Evolutionary conservation across 768 basidiomycete species (phyloP).

Genomic region (Tylopilus balloui): DNA sequence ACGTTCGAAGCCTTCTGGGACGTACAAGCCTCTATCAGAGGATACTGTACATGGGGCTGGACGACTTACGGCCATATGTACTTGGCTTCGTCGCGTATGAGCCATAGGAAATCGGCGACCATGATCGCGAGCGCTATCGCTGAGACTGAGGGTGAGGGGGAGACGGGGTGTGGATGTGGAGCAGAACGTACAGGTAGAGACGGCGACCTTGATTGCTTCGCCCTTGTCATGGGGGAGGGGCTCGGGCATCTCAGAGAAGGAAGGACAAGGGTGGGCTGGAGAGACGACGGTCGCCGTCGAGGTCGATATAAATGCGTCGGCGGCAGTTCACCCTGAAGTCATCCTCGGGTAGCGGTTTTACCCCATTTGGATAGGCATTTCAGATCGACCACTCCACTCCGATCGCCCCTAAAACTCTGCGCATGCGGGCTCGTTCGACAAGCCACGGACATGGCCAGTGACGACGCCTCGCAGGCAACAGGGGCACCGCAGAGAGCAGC

Average conservation of each 20-base stretch:
- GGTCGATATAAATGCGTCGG: conserved; percentile 1
- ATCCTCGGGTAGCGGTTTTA: neutral
- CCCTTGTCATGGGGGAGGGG: neutral
- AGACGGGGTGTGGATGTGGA: neutral
- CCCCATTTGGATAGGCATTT: neutral
- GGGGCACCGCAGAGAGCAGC: too few relatives aligned
- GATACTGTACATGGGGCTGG: neutral
- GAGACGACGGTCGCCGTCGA: too few relatives aligned
- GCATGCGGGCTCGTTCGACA: too few relatives aligned
- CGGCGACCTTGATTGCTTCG: conserved; percentile 5
- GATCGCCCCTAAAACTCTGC: too few relatives aligned
- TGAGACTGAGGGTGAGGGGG: too few relatives aligned
- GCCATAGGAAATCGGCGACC: conserved; percentile 13
- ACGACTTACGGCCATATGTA: conserved; percentile 23
- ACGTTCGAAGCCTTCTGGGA: conserved; percentile 6
- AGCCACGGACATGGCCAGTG: too few relatives aligned
- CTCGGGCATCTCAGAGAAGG: conserved; percentile 2
- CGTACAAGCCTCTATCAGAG: neutral
- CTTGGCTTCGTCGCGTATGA: conserved; percentile 14
- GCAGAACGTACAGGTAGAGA: conserved; percentile 14
- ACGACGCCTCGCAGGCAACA: too few relatives aligned
- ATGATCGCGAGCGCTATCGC: conserved; percentile 12
- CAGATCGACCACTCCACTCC: neutral
- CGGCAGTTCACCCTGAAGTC: conserved; percentile 2
- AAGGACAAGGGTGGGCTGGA: neutral